Base-by-base conservation (phyloP, 1,284 basidiomycete genomes). In the Binderoboletus segoi region DNA sequence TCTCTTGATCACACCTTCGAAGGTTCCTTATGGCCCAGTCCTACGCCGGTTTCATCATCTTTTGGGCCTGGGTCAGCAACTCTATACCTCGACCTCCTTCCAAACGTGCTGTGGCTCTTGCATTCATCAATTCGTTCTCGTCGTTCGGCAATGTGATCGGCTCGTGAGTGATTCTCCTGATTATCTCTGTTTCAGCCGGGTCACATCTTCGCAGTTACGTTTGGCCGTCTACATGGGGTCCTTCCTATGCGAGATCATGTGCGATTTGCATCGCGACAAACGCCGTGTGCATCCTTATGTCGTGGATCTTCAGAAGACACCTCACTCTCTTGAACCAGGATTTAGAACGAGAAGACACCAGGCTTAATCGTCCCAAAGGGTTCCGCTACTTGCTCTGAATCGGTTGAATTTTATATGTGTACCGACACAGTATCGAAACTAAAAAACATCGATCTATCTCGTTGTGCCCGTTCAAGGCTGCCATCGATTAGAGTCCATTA, bases 1-100 rank as follows among this genome's bases (percentile, higher is more conserved):
- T 37, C 28, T 40, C 11, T 30, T 55, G n/a, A 15, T 53, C n/a
- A 11, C 18, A 33, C 44, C 45, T 55, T 18, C 12, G 18, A 56
- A 88, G 88, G 45, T 91, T 92, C 71, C 71, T 92, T 49, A 88
- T 91, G 84, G 86, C 88, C 10, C 85, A 88, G 59, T 84, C 85
- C 0, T 91, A 89, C 62, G 79, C 86, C 3, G 88, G 81, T 1
- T 88, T 87, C 71, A 83, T 91, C 54, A 79, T 80, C 53, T 84
- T 88, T 63, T 78, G 85, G 57, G 80, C 89, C 0, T 93, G 90
- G 91, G 77, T 85, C 38, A 86, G 83, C 63, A 86, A 85, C 61
- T 82, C 85, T 5, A 80, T 93, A 57, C 77, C 87, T 21, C 79
- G 81, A 30, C 83, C 88, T 38, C 80, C 88, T 8, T 81, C 83